phyloP scores from a whole-genome alignment of 2,329 filamentous ascomycete species.

The Rutstroemia sydowiana region DNA sequence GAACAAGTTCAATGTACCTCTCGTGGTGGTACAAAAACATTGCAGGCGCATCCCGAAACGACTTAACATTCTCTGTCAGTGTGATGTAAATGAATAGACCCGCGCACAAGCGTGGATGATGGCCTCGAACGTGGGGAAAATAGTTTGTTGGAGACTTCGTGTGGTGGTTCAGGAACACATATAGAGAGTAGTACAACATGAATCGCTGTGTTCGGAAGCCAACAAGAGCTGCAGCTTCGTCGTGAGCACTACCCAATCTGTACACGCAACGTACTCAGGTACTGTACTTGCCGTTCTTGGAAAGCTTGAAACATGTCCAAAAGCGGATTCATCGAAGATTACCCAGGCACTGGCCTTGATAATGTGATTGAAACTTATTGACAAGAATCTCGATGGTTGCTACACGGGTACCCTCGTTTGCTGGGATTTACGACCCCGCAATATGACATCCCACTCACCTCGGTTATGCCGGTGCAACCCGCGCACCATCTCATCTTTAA shows the following conservation, averaged over 20 bases:
- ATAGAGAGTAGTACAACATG: neutral
- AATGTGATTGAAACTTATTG: too few relatives aligned
- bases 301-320: neutral
- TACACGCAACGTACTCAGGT: neutral
- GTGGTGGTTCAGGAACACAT: neutral
- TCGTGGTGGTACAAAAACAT: neutral
- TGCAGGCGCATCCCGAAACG: neutral
- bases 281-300: neutral
- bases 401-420: neutral
- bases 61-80: neutral
- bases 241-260: neutral
- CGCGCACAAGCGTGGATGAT: neutral
- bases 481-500: neutral
- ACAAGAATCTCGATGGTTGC: neutral
- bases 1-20: neutral
- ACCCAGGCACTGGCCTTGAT: too few relatives aligned
- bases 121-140: neutral
- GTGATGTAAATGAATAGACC: neutral
- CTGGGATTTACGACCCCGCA: neutral
- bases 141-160: neutral
- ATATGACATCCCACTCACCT: neutral
- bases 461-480: neutral
- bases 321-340: neutral
- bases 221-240: neutral
- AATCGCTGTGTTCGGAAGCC: neutral